Evolutionary conservation across 371 early-diverging fungal genomes (phyloP), one percentile per base, ranked within the genome.

Genomic region (Thermomucor indicae-seudaticae): DNA sequence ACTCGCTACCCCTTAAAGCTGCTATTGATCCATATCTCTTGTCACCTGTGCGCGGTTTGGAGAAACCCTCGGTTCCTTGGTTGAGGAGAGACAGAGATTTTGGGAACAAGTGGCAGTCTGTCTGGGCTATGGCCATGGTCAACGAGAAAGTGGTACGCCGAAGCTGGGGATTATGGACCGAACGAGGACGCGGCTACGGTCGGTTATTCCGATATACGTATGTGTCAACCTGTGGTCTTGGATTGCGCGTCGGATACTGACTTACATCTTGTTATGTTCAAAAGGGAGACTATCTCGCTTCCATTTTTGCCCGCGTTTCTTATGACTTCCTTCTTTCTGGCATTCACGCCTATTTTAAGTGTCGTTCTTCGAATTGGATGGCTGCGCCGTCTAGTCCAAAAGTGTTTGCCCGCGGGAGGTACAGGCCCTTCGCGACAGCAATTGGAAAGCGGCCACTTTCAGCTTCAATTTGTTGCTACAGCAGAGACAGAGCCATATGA

Each of bases 121-220:
- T 67, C 51, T 87, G 78, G 57, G 12, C 83, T 30, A 85, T 84
- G 86, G 62, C 79, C 14, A 45, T 47, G 11, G 42, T 72, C 39
- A 85, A 87, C 56, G 68, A 65, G 28, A 66, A 69, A 49, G 78
- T 84, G 0, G 85, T 78, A 2, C 57, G 76, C 56, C 68, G 84
- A 14, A 79, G 79, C 43, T 65, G 71, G 58, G 72, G 70, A 4
- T 67, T 84, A 0, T 65, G 59, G 28, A 16, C 77, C 7, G 66
- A 70, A 16, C 60, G 63, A 25, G 76, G 76, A 8, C 49, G 60
- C 12, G 53, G 68, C 22, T 85, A 87, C 51, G 85, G 85, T 0
- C 65, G 69, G 1, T 49, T 66, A 3, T 87, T 86, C 51, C 58
- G 63, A 5, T 84, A 86, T 45, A 25, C 53, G 70, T 65, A 59